Conservation (phyloP, 495 filamentous ascomycete species). For the Aspergillus saccharolyticus region DNA sequence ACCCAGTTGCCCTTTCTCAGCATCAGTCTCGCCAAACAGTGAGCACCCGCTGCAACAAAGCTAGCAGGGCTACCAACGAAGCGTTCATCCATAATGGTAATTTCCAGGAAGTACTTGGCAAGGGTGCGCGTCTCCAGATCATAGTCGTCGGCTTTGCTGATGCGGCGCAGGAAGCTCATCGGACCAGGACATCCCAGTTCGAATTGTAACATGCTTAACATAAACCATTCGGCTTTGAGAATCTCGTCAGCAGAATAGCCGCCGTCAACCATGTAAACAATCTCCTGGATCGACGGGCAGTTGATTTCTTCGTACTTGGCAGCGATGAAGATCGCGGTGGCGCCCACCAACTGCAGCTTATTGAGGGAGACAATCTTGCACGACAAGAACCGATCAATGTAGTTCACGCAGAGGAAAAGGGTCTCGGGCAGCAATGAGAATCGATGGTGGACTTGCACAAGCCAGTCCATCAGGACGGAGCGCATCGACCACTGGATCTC, state of each 20-base stretch:
- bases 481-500: conserved; percentile 99
- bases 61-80: conserved; percentile 89
- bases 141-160: conserved; percentile 98
- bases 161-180: conserved; percentile 93
- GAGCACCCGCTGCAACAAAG: conserved; percentile 85
- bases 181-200: conserved; percentile 95
- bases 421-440: conserved; percentile 92
- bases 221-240: conserved; percentile 94
- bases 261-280: conserved; percentile 96
- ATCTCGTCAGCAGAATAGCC: conserved; percentile 89
- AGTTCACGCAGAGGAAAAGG: conserved; percentile 87
- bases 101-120: conserved; percentile 95
- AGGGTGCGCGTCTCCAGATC: conserved; percentile 92
- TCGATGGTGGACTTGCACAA: conserved; percentile 90
- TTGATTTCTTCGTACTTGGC: conserved; percentile 99
- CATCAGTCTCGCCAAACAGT: conserved; percentile 87
- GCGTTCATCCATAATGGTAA: conserved; percentile 96
- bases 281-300: conserved; percentile 88
- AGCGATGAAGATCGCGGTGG: conserved; percentile 91
- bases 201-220: conserved; percentile 92
- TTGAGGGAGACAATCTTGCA: conserved; percentile 89
- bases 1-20: conserved; percentile 90
- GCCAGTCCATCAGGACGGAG: conserved; percentile 95
- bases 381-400: conserved; percentile 94
- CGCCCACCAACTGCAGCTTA: conserved; percentile 93